Evolutionary conservation across 768 basidiomycete genomes (phyloP).

Genomic region (Cytidiella melzeri): DNA sequence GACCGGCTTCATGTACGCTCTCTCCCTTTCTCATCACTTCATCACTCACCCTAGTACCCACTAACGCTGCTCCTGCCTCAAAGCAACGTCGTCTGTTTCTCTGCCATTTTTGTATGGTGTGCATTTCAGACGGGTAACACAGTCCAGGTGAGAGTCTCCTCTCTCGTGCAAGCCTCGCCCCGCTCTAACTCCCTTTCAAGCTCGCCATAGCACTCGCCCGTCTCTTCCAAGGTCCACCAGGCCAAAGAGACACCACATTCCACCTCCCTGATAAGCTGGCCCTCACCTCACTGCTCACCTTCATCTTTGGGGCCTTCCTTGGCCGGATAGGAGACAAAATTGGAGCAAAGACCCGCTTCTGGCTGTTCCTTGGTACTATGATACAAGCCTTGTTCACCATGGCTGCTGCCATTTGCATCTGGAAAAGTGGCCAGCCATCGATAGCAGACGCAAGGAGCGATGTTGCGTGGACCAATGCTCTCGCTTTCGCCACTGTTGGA

Average conservation of each 20-base stretch:
- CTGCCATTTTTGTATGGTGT: conserved; percentile 79
- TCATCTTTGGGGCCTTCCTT: conserved; percentile 69
- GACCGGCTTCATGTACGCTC: conserved; percentile 69
- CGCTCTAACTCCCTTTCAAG: conserved; percentile 30
- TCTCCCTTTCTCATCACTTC: not conserved
- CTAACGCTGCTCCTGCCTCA: not conserved
- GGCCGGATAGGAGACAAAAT: conserved; percentile 83
- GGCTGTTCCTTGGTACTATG: conserved; percentile 69
- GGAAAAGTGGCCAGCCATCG: conserved; percentile 57
- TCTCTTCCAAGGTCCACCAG: conserved; percentile 51
- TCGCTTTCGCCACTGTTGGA: conserved; percentile 65
- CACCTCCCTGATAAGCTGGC: conserved; percentile 83
- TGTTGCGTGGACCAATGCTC: conserved; percentile 64
- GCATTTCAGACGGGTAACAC: conserved; percentile 82
- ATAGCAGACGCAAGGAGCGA: conserved; percentile 48
- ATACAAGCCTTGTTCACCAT: conserved; percentile 74
- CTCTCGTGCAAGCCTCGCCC: no score
- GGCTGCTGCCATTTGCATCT: conserved; percentile 63
- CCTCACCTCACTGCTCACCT: conserved; percentile 70
- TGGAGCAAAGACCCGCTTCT: conserved; percentile 64
- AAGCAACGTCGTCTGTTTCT: conserved; percentile 70
- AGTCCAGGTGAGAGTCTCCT: conserved; percentile 55
- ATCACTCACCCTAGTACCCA: not conserved
- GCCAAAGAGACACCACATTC: conserved; percentile 52
- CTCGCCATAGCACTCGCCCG: conserved; percentile 76